Conservation (phyloP, 805 yeast genomes). For the Metschnikowia cubensis region DNA sequence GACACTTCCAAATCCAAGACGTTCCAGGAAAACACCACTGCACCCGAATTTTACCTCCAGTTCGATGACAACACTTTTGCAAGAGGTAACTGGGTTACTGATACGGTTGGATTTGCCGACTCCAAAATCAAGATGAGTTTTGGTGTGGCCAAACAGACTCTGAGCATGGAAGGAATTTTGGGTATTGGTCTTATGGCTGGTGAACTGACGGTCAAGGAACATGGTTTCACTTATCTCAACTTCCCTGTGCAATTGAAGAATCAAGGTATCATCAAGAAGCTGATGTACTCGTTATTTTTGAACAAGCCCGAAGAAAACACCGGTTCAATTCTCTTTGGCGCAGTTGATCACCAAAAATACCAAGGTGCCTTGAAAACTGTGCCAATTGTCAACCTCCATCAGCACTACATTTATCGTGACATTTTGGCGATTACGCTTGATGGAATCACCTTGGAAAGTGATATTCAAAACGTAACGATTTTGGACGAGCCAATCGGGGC, state of each 20-base stretch:
- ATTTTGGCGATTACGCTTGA: too few relatives aligned
- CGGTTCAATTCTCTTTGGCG: neutral
- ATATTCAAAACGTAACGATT: too few relatives aligned
- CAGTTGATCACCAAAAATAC: too few relatives aligned
- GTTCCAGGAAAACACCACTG: neutral
- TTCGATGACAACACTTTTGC: neutral
- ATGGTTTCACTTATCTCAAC: neutral
- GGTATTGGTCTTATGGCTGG: neutral
- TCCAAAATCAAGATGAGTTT: neutral
- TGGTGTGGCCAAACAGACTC: too few relatives aligned
- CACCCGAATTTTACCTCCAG: neutral
- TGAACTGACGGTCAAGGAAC: neutral
- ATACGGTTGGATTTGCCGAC: neutral
- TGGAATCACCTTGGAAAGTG: too few relatives aligned
- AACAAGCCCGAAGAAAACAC: neutral
- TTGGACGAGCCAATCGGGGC: too few relatives aligned
- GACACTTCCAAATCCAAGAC: neutral
- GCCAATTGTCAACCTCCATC: too few relatives aligned
- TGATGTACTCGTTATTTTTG: neutral
- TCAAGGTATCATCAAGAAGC: neutral
- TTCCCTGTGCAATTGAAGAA: neutral
- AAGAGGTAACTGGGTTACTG: neutral
- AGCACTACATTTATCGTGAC: too few relatives aligned
- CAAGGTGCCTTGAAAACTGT: too few relatives aligned
- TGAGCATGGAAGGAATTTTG: neutral